phyloP scores from a whole-genome alignment of 1,284 basidiomycete genomes.

The Heterobasidion irregulare region DNA sequence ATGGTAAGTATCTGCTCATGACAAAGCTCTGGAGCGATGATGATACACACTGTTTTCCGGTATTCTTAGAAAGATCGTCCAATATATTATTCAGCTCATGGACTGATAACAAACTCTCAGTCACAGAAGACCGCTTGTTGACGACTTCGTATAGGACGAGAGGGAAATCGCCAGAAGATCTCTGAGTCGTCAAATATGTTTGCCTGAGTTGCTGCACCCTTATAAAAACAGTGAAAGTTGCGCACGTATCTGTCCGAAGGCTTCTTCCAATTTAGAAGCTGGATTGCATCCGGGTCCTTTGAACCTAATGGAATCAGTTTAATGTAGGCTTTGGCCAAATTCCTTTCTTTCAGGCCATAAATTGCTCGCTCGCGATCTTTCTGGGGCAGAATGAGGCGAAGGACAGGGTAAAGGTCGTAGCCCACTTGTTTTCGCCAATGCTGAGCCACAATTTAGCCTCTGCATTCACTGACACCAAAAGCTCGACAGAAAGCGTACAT shows the following conservation, averaged over 20 bases:
- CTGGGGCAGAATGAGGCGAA: conserved; percentile 76
- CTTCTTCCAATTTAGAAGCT: conserved; percentile 85
- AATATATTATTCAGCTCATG: conserved; percentile 76
- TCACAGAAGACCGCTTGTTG: conserved; percentile 75
- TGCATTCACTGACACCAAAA: not conserved
- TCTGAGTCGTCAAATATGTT: conserved; percentile 26
- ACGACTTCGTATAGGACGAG: conserved; percentile 81
- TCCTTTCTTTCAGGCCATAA: conserved; percentile 89
- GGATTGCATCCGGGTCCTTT: conserved; percentile 71
- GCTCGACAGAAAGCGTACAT: conserved; percentile 36
- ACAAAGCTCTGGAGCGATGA: not conserved
- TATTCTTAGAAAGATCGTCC: conserved; percentile 64
- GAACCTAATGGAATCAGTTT: conserved; percentile 76
- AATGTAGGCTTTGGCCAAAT: conserved; percentile 84
- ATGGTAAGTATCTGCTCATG: not conserved
- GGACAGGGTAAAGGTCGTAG: conserved; percentile 65
- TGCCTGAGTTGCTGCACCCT: not conserved
- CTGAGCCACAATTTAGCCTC: conserved; percentile 25
- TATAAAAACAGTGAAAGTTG: not conserved
- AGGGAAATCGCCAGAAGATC: conserved; percentile 78
- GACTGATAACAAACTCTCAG: conserved; percentile 66
- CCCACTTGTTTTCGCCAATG: conserved; percentile 74
- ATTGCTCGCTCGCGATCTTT: conserved; percentile 86
- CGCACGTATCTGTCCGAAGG: conserved; percentile 63
- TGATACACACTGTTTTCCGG: conserved; percentile 53